A percentile compares a stretch with the other conserved stretches of the same genome.
These are phyloP conservation scores for Digitaria exilis DNA, from an alignment of 202 grass and related monocot genomes.

Conservation along the genomic window DNA sequence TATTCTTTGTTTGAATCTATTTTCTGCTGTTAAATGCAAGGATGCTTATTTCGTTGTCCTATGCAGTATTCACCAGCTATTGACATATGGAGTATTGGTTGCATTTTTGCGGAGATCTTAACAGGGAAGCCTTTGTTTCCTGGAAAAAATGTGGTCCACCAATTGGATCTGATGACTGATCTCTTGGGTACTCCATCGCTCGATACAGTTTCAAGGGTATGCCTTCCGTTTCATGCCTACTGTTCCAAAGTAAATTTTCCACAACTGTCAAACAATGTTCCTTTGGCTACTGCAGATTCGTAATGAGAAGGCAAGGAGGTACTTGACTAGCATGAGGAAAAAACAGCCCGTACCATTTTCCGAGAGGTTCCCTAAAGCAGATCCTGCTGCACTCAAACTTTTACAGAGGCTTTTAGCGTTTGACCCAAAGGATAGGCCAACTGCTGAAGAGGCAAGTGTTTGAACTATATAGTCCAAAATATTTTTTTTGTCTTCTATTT, in stretches of 20 bases:
- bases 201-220: slow-evolving; percentile 90
- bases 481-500: not conserved
- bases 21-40: slow-evolving; percentile 2
- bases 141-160: slow-evolving; percentile 99
- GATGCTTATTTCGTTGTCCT: slow-evolving; percentile 43
- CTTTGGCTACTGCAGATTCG: slow-evolving; percentile 63
- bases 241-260: slow-evolving; percentile 30
- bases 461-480: slow-evolving; percentile 18
- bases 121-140: slow-evolving; percentile 97
- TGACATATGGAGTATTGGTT: slow-evolving; percentile 99
- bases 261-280: slow-evolving; percentile 32
- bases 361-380: slow-evolving; percentile 89
- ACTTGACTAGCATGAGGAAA: slow-evolving; percentile 85
- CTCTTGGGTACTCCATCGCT: slow-evolving; percentile 84
- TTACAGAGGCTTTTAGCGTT: slow-evolving; percentile 89
- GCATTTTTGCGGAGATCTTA: slow-evolving; percentile 97
- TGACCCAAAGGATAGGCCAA: slow-evolving; percentile 92
- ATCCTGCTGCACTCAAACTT: slow-evolving; percentile 84
- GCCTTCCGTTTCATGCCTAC: slow-evolving; percentile 33
- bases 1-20: slow-evolving; percentile 5
- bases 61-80: slow-evolving; percentile 98
- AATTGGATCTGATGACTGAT: slow-evolving; percentile 99
- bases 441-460: slow-evolving; percentile 74
- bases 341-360: slow-evolving; percentile 78
- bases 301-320: slow-evolving; percentile 96